phyloP scores from a whole-genome alignment of 805 yeast genomes.

The Candida patagonica region DNA sequence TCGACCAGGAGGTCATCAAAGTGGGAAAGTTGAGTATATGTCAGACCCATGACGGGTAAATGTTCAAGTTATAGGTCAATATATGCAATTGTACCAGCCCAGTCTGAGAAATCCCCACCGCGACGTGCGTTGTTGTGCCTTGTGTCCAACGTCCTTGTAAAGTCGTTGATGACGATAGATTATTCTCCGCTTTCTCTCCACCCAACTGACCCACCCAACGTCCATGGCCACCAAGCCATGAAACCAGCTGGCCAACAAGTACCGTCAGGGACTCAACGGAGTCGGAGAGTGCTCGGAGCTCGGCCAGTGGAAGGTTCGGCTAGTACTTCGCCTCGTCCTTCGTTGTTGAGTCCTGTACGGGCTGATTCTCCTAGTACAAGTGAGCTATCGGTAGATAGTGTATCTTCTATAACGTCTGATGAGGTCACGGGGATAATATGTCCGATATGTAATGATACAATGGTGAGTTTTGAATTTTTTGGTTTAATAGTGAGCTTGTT shows the following conservation, averaged over 20 bases:
- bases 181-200: no score
- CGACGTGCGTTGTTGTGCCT: no score
- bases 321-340: not conserved
- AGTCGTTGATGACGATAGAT: no score
- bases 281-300: not conserved
- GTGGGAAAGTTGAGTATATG: slow-evolving; percentile 21
- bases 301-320: not conserved
- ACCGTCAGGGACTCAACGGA: not conserved
- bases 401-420: slow-evolving; percentile 14
- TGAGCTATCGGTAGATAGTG: slow-evolving; percentile 13
- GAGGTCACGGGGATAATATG: slow-evolving; percentile 31
- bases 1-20: slow-evolving; percentile 25
- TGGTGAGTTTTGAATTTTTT: slow-evolving; percentile 30
- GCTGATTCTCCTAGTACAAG: slow-evolving; percentile 15
- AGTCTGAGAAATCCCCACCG: no score
- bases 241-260: not conserved
- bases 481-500: not conserved
- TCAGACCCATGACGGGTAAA: no score
- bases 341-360: slow-evolving; percentile 3
- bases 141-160: no score
- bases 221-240: not conserved
- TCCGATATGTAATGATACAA: slow-evolving; percentile 60
- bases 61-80: no score
- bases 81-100: no score
- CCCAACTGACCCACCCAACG: no score